Conservation (phyloP, 495 filamentous ascomycete species). For the Parachaetomium inaequale region DNA sequence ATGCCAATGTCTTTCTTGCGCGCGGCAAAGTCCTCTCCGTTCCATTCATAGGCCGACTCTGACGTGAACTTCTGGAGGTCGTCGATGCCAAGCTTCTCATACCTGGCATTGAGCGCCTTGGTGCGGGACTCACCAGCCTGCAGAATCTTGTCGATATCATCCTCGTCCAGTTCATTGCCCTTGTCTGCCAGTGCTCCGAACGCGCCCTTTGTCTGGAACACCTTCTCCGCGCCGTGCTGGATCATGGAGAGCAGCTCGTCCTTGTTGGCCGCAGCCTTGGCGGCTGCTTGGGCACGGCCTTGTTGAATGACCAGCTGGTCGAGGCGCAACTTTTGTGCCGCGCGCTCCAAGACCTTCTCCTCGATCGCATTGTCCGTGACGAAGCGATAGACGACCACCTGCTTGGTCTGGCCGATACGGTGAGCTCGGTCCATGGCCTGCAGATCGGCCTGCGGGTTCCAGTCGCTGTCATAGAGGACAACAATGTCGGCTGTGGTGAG, state of each 20-base stretch:
- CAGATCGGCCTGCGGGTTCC: constrained; percentile 98
- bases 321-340: constrained; percentile 93
- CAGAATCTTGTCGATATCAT: constrained; percentile 86
- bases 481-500: constrained; percentile 94
- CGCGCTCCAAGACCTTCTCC: constrained; percentile 96
- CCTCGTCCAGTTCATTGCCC: constrained; percentile 66
- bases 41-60: constrained; percentile 98
- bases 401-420: constrained; percentile 97
- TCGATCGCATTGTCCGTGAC: constrained; percentile 98
- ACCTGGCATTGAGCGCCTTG: constrained; percentile 82
- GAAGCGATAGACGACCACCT: constrained; percentile 93
- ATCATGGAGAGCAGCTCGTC: constrained; percentile 98
- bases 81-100: constrained; percentile 97
- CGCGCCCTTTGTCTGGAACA: constrained; percentile 69
- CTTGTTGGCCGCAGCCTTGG: constrained; percentile 83
- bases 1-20: constrained; percentile 92
- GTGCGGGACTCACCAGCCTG: constrained; percentile 85
- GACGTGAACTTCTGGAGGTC: constrained; percentile 97
- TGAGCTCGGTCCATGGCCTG: constrained; percentile 99
- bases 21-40: constrained; percentile 89
- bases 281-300: constrained; percentile 88
- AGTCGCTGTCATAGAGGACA: constrained; percentile 97
- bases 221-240: constrained; percentile 92
- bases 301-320: constrained; percentile 99
- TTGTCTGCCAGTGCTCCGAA: constrained; percentile 55